Evolutionary conservation across 2,329 filamentous ascomycete genomes (phyloP), one percentile per base, ranked within the genome.

Genomic region (Annulohypoxylon truncatum): DNA sequence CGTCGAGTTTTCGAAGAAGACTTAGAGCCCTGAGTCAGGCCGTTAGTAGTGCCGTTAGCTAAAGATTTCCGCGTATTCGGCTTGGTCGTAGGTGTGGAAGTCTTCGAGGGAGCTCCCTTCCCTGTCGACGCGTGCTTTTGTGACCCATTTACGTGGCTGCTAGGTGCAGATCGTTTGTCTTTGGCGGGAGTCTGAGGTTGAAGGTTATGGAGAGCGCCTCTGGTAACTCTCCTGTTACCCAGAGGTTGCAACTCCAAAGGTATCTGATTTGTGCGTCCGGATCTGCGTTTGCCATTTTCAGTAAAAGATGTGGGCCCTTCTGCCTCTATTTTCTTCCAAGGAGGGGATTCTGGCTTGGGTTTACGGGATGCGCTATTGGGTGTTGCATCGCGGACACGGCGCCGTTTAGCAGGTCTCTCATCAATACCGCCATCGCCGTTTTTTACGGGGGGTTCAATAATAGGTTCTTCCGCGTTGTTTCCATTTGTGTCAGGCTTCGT

Each of bases 241-340:
- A 77, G 80, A 13, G 83, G 80, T 65, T 85, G 83, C 42, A 86
- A 72, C 66, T 89, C 86, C 28, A 85, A 66, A 15, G 87, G 86
- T 12, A 88, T 74, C 2, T 77, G 77, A 74, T 91, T 90, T 73
- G 88, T 87, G 66, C 89, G 85, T 40, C 88, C 88, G 20, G 89
- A 91, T 74, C 89, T 90, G 65, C 89, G 85, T 68, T 85, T 85
- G 51, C 92, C 93, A 86, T 85, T 92, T 81, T 85, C 87, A 47
- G 91, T 87, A 77, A 96, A 94, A 0, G 92, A 91, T 2, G 95
- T 96, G 20, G 96, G 96, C 0, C 96, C 96, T 26, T 97, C 92
- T 40, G 92, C 93, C 64, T 87, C 87, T 68, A 92, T 87, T 75
- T 89, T 92, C 82, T 96, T 98, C 96, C 96, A 99, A 20, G 96